Evolutionary conservation across 2,329 filamentous ascomycete species (phyloP).

Genomic region (Ascochyta lentis): DNA sequence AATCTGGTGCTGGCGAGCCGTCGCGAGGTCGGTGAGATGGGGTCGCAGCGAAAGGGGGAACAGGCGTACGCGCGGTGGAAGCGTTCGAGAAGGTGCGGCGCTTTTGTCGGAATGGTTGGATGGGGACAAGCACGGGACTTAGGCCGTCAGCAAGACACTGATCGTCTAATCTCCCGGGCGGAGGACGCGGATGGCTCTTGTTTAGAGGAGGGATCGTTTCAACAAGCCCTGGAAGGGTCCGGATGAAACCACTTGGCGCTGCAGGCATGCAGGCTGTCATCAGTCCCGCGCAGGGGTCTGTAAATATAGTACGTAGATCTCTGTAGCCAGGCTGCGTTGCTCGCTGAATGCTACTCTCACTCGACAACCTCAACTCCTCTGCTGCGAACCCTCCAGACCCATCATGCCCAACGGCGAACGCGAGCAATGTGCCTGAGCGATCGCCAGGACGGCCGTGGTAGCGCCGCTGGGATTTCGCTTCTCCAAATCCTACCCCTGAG

Average conservation of each 20-base stretch:
- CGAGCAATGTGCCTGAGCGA: constrained; percentile 32
- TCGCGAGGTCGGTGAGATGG: constrained; percentile 35
- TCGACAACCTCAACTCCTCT: constrained; percentile 4
- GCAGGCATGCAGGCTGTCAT: constrained; percentile 47
- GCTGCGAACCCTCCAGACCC: constrained; percentile 13
- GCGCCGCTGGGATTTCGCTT: constrained; percentile 36
- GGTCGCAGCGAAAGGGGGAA: constrained; percentile 37
- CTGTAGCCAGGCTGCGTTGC: constrained; percentile 22
- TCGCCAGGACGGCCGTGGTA: constrained; percentile 34
- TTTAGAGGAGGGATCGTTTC: constrained; percentile 48
- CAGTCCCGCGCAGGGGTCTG: constrained; percentile 37
- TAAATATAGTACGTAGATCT: constrained; percentile 41
- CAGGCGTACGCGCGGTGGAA: constrained; percentile 36
- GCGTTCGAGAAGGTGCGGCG: constrained; percentile 44
- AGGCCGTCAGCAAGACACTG: constrained; percentile 49
- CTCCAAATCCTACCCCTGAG: constrained; percentile 21
- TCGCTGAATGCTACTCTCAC: constrained; percentile 9
- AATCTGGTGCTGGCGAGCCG: constrained; percentile 41
- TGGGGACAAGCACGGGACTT: constrained; percentile 41
- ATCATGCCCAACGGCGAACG: constrained; percentile 17
- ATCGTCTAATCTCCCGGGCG: constrained; percentile 50
- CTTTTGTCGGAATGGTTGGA: constrained; percentile 43
- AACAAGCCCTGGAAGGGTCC: constrained; percentile 31
- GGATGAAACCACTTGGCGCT: constrained; percentile 43
- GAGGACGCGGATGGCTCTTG: constrained; percentile 47